Base-by-base conservation (phyloP, 2,329 filamentous ascomycete genomes). In the Diaporthe aspalathi region DNA sequence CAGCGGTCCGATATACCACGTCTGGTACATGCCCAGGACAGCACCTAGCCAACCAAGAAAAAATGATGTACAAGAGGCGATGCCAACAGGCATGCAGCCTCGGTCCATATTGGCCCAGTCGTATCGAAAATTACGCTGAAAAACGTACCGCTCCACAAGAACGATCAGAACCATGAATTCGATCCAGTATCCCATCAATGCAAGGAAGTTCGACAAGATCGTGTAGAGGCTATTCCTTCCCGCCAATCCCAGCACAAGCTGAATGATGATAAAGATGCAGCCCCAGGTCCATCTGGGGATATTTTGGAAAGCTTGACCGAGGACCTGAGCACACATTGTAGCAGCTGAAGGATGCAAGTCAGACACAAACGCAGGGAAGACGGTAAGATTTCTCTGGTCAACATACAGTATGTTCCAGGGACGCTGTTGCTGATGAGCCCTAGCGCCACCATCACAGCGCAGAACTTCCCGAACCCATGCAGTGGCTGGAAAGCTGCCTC, bases 101-200 rank as follows among this genome's bases (percentile, higher is more conserved):
- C 20, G 22, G n/a, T 63, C 43, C 43, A 49, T 6, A 1, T 20
- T 49, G 43, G 43, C 22, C 57, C 57, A 63, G 12, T 63, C 86
- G 79, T 88, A 92, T 1, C 82, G 83, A 1, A 77, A 76, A 62
- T 79, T 82, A 3, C 83, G 81, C 2, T 89, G 84, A 78, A 93
- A 93, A 62, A 93, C 82, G 24, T 90, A 78, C 62, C 90, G 86
- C 76, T 93, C 91, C 76, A 89, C 85, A 2, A 90, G 79, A 2
- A 88, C 82, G 57, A 93, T 91, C 1, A 86, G 85, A 24, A 92
- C 84, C 88, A 89, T 91, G 54, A 92, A 88, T 17, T 85, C 85
- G 20, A 91, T 85, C 90, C 90, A 93, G 79, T 92, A 93, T 1
- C 91, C 91, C 88, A 93, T 92, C 27, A 93, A 80, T 0, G 90